Evolutionary conservation across 1,284 basidiomycete species (phyloP).

Genomic region (Moesziomyces parantarcticus): DNA sequence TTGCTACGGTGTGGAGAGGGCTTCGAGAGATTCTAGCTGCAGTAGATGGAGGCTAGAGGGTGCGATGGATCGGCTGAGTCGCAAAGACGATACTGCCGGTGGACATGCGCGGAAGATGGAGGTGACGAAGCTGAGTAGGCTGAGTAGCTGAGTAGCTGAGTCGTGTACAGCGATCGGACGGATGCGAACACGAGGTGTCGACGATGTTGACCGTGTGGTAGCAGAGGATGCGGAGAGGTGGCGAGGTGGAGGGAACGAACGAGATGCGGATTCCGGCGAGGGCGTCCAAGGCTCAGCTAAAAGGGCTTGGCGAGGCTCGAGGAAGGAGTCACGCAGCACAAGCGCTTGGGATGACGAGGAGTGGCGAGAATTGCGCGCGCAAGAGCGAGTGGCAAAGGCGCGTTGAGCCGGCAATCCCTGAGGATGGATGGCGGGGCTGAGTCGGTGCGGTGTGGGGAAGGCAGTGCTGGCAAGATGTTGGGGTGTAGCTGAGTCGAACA

Average conservation of each 20-base stretch:
- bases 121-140: conserved; percentile 6
- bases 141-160: conserved; percentile 12
- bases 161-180: too few relatives aligned
- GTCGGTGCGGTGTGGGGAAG: background rate
- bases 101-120: conserved; percentile 2
- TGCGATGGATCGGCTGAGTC: conserved; percentile 25
- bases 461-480: too few relatives aligned
- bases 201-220: background rate
- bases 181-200: too few relatives aligned
- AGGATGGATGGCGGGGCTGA: background rate
- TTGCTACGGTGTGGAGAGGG: background rate
- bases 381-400: too few relatives aligned
- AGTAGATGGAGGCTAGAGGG: background rate
- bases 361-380: background rate
- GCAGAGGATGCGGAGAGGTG: conserved; percentile 9
- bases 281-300: background rate
- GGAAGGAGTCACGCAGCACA: background rate
- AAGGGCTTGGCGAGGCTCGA: conserved; percentile 13
- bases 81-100: background rate
- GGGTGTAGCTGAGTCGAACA: conserved; percentile 13
- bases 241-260: conserved; percentile 6
- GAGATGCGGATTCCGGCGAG: conserved; percentile 1
- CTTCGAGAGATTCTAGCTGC: conserved; percentile 1
- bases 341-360: conserved; percentile 5
- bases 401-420: too few relatives aligned